Conservation (phyloP, 164 flowering plant species). For the Kalanchoe fedtschenkoi region DNA sequence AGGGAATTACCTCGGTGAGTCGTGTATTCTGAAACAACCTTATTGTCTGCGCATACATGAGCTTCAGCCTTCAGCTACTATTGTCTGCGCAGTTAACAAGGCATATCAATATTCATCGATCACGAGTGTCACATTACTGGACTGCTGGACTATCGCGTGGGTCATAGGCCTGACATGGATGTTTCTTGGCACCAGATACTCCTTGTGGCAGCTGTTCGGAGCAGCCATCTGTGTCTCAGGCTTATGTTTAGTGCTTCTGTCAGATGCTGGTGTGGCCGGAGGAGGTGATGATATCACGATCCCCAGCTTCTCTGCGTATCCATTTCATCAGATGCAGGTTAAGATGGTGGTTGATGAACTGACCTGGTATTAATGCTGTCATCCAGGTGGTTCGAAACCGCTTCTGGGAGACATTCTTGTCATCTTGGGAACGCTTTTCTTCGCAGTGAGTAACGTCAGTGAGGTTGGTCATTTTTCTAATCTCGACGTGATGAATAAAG, state of each 20-base stretch:
- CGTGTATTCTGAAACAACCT: not conserved
- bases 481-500: no score
- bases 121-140: conserved; percentile 73
- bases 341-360: not conserved
- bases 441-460: conserved; percentile 62
- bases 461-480: conserved; percentile 58
- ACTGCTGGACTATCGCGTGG: conserved; percentile 75
- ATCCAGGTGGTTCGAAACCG: conserved; percentile 53
- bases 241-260: conserved; percentile 59
- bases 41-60: no score
- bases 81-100: conserved; percentile 62
- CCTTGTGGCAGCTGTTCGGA: conserved; percentile 51
- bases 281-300: conserved; percentile 47
- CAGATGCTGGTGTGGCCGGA: conserved; percentile 56
- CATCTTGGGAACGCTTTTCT: conserved; percentile 51
- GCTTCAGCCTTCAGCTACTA: no score
- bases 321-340: not conserved
- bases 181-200: conserved; percentile 54
- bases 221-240: conserved; percentile 51
- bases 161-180: conserved; percentile 62
- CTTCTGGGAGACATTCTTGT: conserved; percentile 72
- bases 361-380: not conserved
- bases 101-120: conserved; percentile 69
- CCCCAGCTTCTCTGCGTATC: no score
- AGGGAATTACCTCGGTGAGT: conserved; percentile 66